phyloP scores from a whole-genome alignment of 306 rosid genomes.

The Casuarina equisetifolia region DNA sequence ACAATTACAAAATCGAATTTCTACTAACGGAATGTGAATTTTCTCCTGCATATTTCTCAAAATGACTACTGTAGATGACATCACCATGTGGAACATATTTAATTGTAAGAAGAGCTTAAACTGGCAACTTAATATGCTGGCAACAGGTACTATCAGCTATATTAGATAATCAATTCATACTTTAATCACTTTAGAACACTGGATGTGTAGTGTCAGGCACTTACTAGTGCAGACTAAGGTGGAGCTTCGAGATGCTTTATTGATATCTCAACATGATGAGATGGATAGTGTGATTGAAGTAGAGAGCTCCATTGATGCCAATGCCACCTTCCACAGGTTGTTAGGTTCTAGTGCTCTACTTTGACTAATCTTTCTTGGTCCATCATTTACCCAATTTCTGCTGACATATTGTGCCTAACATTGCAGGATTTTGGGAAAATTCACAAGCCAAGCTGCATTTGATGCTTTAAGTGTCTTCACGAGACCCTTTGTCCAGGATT shows the following conservation, averaged over 20 bases:
- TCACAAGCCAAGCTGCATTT: constrained; percentile 58
- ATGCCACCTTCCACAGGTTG: constrained; percentile 86
- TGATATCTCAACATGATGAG: constrained; percentile 49
- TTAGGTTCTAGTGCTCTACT: constrained; percentile 26
- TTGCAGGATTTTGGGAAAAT: constrained; percentile 62
- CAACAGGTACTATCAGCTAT: not conserved
- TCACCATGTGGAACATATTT: not conserved
- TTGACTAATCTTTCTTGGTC: constrained; percentile 17
- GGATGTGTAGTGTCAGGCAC: constrained; percentile 70
- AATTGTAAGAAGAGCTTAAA: not conserved
- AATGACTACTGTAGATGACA: not conserved
- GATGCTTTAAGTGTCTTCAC: constrained; percentile 44
- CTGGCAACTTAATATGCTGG: not conserved
- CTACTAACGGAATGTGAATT: no score
- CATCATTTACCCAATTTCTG: constrained; percentile 28
- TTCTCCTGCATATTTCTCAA: no score
- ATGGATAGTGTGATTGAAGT: constrained; percentile 74
- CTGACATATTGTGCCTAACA: constrained; percentile 24
- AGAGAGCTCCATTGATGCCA: constrained; percentile 74
- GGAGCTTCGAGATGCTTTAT: constrained; percentile 69
- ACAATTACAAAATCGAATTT: no score
- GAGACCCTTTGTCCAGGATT: constrained; percentile 34
- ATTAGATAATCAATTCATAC: constrained; percentile 18
- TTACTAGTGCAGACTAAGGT: constrained; percentile 63
- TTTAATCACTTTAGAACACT: constrained; percentile 31